These are phyloP conservation scores for Picea abies DNA, from an alignment of 83 land plant genomes.

Conservation along the genomic window DNA sequence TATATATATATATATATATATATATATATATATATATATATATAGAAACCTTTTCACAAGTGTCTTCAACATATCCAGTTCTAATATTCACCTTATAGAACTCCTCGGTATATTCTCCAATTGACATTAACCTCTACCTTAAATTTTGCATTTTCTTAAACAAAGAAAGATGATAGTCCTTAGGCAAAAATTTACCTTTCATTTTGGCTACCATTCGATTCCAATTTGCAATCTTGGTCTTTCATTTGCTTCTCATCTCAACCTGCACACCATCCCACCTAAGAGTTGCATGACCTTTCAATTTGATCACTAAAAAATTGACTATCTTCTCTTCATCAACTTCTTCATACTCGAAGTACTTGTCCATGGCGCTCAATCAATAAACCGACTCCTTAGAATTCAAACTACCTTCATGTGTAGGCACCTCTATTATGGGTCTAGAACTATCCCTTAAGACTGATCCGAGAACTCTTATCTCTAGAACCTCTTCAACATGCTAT, in stretches of 20 bases:
- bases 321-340: background rate
- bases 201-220: background rate
- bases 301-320: background rate
- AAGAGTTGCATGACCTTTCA: background rate
- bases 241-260: background rate
- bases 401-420: no score
- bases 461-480: no score
- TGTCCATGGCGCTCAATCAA: background rate
- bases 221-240: background rate
- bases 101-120: background rate
- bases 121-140: no score
- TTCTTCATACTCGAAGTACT: background rate
- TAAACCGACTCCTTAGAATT: no score
- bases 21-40: no score
- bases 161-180: background rate
- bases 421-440: no score
- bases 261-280: background rate
- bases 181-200: background rate
- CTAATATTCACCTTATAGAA: background rate
- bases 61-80: background rate
- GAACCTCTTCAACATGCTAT: no score
- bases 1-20: no score
- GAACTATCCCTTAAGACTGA: no score
- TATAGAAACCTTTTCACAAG: background rate
- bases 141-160: background rate